phyloP scores from a whole-genome alignment of 78 protist species.

The Guillardia theta region DNA sequence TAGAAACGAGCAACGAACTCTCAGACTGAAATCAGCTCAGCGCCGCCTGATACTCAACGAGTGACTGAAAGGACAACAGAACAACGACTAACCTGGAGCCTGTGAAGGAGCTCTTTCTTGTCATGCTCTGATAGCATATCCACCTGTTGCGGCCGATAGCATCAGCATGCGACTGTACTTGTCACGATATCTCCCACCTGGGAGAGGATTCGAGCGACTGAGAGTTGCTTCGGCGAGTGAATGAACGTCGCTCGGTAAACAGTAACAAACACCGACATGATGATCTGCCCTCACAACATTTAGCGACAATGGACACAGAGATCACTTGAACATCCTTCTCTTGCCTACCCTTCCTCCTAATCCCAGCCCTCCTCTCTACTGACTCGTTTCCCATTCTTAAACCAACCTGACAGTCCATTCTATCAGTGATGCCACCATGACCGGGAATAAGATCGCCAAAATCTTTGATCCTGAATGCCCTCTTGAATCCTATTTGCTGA shows the following conservation, averaged over 20 bases:
- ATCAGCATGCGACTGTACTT: background rate
- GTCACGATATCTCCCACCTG: background rate
- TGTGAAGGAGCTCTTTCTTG: background rate
- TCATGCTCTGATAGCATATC: background rate
- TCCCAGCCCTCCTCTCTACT: background rate
- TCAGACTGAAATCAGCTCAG: background rate
- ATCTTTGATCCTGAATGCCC: constrained; percentile 88
- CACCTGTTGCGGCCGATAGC: background rate
- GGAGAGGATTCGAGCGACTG: background rate
- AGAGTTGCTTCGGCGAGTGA: background rate
- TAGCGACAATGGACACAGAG: background rate
- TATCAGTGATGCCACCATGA: constrained; percentile 95
- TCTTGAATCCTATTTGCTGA: constrained; percentile 84
- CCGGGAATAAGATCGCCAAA: constrained; percentile 86
- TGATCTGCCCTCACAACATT: background rate
- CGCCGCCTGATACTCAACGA: background rate
- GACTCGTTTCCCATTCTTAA: background rate
- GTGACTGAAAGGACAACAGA: background rate
- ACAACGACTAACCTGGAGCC: background rate
- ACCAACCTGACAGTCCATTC: too few relatives aligned
- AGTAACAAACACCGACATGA: background rate
- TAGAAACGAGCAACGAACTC: background rate
- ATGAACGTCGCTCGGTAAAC: background rate
- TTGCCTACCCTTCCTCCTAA: background rate
- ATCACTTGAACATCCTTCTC: background rate